Evolutionary conservation across 306 rosid genomes (phyloP).

Genomic region (Malus orientalis): DNA sequence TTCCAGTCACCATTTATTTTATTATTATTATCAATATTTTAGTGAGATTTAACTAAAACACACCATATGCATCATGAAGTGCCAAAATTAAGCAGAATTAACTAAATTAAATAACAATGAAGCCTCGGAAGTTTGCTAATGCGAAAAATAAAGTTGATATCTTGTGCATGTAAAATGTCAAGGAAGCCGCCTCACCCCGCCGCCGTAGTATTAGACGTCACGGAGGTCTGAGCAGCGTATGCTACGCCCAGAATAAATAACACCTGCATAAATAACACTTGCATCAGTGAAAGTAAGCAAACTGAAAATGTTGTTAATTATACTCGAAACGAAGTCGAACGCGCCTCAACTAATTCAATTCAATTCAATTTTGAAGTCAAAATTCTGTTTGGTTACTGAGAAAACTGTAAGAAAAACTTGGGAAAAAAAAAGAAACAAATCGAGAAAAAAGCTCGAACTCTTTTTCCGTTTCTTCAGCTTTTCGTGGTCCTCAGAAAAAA

Average conservation of each 20-base stretch:
- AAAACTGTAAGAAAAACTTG: not conserved
- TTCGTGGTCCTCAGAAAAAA: not conserved
- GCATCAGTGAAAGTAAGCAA: not conserved
- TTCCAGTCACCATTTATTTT: not conserved
- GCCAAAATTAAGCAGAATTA: not conserved
- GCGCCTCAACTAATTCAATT: not conserved
- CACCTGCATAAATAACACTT: constrained; percentile 46
- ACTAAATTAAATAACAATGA: not conserved
- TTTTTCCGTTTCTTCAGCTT: not conserved
- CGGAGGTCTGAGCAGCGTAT: constrained; percentile 32
- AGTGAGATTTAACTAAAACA: not conserved
- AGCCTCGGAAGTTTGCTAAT: not conserved
- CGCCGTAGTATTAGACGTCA: constrained; percentile 25
- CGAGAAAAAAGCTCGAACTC: not conserved
- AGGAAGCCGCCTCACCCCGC: constrained; percentile 19
- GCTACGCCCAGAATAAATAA: constrained; percentile 26
- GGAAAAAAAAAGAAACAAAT: not conserved
- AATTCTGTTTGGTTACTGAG: not conserved
- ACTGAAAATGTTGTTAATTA: not conserved
- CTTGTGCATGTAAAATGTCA: not conserved
- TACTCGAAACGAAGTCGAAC: not conserved
- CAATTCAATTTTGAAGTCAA: not conserved
- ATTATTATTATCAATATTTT: not conserved
- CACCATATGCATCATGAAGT: not conserved
- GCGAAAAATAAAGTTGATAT: not conserved